Evolutionary conservation across 805 yeast genomes (phyloP), one percentile per base, ranked within the genome.

Genomic region (Ogataea angusta): DNA sequence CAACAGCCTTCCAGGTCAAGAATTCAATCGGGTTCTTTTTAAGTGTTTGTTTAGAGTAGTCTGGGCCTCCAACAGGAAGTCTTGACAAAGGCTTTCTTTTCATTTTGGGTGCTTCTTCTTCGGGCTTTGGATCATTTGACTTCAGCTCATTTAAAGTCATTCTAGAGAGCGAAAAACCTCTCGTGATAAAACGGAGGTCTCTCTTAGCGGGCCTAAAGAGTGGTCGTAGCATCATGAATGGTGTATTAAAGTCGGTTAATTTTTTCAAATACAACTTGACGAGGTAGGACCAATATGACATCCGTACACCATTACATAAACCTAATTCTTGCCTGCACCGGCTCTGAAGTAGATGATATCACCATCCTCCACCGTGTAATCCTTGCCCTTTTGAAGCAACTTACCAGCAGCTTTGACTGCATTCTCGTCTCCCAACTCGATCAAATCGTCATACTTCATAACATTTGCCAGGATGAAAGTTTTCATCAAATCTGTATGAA

Each of bases 1-100:
- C 63, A 13, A 85, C 79, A 1, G 95, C 89, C 56, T 85, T 85
- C 95, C 97, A 88, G 7, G 89, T 74, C 9, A 91, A 76, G 64
- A 82, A 83, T 54, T 86, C 95, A 41, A 85, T 71, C 29, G 77
- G 68, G 9, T 63, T 62, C 8, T 46, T 50, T 16, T 53, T 52
- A 35, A 65, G 37, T 8, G 54, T 60, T 24, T 56, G 59, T 12
- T 62, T 53, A 2, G 54, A 40, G 41, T 56, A 59, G 34, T 54
- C 56, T 10, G 64, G 62, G 1, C 80, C 82, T 7, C 95, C 95
- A 46, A 88, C 72, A 10, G 93, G 89, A 24, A 85, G 80, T 58
- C 95, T 69, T 48, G 91, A 84, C 43, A 88, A 66, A 10, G 95
- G 95, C 55, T 86, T 79, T 47, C 70, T 64, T 9, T 45, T 30